Percentiles rank a stretch among this genome's conserved stretches.
Conservation (phyloP, 257 asterid species). For the Gynochthodes officinalis region DNA sequence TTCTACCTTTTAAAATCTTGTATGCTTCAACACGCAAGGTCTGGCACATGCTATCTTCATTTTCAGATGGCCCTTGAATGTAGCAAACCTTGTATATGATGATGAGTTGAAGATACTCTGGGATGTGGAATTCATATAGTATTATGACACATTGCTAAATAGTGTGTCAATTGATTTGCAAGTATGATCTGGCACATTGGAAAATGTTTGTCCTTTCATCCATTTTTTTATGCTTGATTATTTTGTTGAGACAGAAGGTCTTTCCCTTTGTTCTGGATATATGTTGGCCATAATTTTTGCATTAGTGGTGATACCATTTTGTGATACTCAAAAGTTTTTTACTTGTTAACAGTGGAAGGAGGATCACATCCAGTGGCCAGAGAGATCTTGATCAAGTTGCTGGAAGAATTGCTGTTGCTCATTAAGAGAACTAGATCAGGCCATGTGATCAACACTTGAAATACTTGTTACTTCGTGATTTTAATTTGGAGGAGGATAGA, state of each 20-base stretch:
- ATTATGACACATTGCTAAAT: not conserved
- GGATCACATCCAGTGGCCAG: slow-evolving; percentile 79
- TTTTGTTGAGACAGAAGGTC: not conserved
- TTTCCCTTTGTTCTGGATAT: not conserved
- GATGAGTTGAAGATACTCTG: not conserved
- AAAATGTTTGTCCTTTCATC: not conserved
- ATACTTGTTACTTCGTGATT: not conserved
- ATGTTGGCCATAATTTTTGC: not conserved
- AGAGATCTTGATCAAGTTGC: slow-evolving; percentile 95
- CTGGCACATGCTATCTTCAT: not conserved
- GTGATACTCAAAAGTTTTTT: no score
- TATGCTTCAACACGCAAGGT: not conserved
- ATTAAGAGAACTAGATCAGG: not conserved
- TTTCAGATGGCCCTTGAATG: not conserved
- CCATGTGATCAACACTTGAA: not conserved
- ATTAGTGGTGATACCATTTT: not conserved
- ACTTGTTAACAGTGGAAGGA: slow-evolving; percentile 59
- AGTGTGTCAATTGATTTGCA: not conserved
- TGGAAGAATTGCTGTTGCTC: slow-evolving; percentile 61
- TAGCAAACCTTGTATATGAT: not conserved
- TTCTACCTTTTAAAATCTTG: not conserved
- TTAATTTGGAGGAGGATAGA: slow-evolving; percentile 18
- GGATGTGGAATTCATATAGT: not conserved
- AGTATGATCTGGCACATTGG: not conserved
- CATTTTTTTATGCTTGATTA: not conserved